Base-by-base conservation (phyloP, 495 filamentous ascomycete species). In the Penicillium antarcticum region DNA sequence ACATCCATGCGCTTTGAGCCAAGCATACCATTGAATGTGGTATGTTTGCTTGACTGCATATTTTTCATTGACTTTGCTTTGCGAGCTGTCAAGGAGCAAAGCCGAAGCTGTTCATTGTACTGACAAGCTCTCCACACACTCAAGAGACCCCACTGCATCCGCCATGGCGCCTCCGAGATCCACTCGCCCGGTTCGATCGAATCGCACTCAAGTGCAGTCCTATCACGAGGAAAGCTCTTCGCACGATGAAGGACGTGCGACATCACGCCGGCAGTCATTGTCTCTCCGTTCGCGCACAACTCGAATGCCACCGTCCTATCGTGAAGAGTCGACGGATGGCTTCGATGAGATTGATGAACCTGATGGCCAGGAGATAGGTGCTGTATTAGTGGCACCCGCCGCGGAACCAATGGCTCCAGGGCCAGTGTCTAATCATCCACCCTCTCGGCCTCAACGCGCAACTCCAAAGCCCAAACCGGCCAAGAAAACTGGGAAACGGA, bases 251-350 rank as follows among this genome's bases (percentile, higher is more conserved):
- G 23, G 42, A 50, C n/a, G 55, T 33, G 49, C 41, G 12, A 26
- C 33, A 12, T 21, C 45, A 0, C 48, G 53, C 21, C 56, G 57
- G 19, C 31, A 56, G 8, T 68, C 66, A 16, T 48, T 67, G 6
- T 68, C 70, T 21, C 51, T 70, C 17, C 72, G 73, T 9, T 67
- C 73, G 10, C 71, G 69, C 45, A 52, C 68, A 21, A 55, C 56
- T 18, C 61, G 63, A 35, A 65, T 54, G 39, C 67, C 59, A 8
- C 50, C 42, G 14, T 69, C 71, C 13, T 79, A 79, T 56, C 73
- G 75, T 4, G 76, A 79, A 51, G 63, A 69, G n/a, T 70, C 72
- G 2, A 69, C 65, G 3, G 76, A 76, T 51, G 66, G 60, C 9
- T 51, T 63, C 9, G 60, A 63, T 1, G 56, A 48, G 23, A 14